phyloP scores from a whole-genome alignment of 192 early-diverging fungal genomes.

The Coemansia nantahalensis region DNA sequence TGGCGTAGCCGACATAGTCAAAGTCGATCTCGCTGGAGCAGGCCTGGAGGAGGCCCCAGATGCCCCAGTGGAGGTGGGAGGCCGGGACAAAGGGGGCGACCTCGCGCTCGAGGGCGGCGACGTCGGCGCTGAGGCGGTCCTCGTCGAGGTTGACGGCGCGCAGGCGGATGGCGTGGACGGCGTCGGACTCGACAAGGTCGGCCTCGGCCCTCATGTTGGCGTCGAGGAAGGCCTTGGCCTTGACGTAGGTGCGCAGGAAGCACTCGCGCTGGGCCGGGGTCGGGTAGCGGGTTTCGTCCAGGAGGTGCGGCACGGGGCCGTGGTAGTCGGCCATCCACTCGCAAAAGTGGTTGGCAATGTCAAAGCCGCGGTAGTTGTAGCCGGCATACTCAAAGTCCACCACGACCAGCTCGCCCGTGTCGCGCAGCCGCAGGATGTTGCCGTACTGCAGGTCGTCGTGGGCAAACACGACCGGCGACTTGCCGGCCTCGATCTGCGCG shows the following conservation, averaged over 20 bases:
- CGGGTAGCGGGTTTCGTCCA: constrained; percentile 56
- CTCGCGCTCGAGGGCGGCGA: constrained; percentile 27
- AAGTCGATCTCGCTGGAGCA: constrained; percentile 74
- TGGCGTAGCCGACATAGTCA: constrained; percentile 69
- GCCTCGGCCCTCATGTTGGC: constrained; percentile 34
- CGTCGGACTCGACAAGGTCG: constrained; percentile 21
- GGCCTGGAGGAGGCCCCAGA: constrained; percentile 79
- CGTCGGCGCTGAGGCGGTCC: constrained; percentile 15
- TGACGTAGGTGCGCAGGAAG: constrained; percentile 69
- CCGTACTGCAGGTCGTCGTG: constrained; percentile 91
- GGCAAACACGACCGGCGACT: constrained; percentile 79
- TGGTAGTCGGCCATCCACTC: constrained; percentile 87
- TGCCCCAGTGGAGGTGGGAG: constrained; percentile 71
- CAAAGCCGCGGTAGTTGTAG: constrained; percentile 74
- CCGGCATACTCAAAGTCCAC: constrained; percentile 85
- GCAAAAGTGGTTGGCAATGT: constrained; percentile 83
- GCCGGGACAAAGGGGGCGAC: constrained; percentile 33
- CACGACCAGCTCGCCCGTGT: constrained; percentile 61
- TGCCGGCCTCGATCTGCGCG: constrained; percentile 49
- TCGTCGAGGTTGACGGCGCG: constrained; percentile 19
- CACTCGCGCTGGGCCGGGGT: constrained; percentile 53
- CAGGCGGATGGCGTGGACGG: constrained; percentile 8
- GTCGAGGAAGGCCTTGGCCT: constrained; percentile 49
- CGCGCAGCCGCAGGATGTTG: constrained; percentile 72
- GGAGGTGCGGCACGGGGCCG: constrained; percentile 46